Evolutionary conservation across 768 basidiomycete species (phyloP), one percentile per base, ranked within the genome.

Genomic region (Sporobolomyces roseus): DNA sequence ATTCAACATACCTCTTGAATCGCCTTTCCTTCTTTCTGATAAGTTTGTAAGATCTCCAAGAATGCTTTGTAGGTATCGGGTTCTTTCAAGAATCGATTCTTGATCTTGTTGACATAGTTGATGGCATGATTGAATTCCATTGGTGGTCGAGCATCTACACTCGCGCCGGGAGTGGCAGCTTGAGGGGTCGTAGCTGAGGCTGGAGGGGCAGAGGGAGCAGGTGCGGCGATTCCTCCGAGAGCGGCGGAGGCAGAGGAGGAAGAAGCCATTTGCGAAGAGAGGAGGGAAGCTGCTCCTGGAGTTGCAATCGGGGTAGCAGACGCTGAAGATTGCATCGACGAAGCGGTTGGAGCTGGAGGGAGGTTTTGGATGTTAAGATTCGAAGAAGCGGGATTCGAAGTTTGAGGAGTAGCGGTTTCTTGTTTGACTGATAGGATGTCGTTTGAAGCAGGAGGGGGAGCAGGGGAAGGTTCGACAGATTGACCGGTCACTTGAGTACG

Each of bases 91-190:
- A 88, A 98, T 27, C 93, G 87, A 23, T 86, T 87, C 80, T 98
- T 98, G 82, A 99, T 98, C 82, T 93, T 94, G 84, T 96, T 97
- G 75, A 99, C 87, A 78, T 93, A 99, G 75, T 91, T 87, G 71
- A 98, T 98, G 19, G 96, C 96, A 64, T 94, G 96, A 76, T 97
- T 78, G 71, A 78, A 78, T 67, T 78, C 78, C 71, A 72, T 72
- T 12, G 65, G 72, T 32, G 63, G 32, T 48, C 45, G 23, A 35
- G 52, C 12, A 50, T 48, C 49, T 27, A 13, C 32, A 1, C 54
- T 25, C 2, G 32, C 65, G 1, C 52, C 41, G 2, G 48, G 23
- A 41, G 54, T 41, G 16, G 54, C 30, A 4, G 59, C 32, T 1
- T 63, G 16, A 7, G 65, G 0, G 14, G 41, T 27, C 10, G 56